Base-by-base conservation (phyloP, 345 rosid genomes). In the Camelina hispida region DNA sequence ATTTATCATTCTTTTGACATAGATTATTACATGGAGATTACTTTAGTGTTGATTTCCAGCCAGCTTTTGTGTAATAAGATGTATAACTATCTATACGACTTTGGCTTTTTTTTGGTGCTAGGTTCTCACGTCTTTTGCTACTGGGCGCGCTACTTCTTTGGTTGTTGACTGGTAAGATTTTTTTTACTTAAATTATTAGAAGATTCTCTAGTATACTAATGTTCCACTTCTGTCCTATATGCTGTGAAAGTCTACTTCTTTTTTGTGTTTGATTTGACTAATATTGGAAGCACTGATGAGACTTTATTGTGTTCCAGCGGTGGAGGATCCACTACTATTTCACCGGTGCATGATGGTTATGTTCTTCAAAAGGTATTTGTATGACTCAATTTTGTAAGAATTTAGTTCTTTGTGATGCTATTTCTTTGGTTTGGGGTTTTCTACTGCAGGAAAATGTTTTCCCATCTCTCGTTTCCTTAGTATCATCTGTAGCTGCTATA, bases 81-180 rank as follows among this genome's bases (percentile, higher is more conserved):
- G 14, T 60, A 71, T 69, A 47, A 71, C 22, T 75, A 54, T 65
- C 68, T 76, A 35, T 67, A 69, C 59, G 66, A 61, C 7, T 81
- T 59, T 38, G 47, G 53, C 9, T 32, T 37, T 71, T 82, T 82
- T 50, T 67, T 40, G 55, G 75, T 84, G 59, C 62, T 84, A 93
- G 98, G 98, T 96, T 73, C 93, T 96, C 75, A 93, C 98, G 15
- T 95, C 99, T 56, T 95, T 95, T 85, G 97, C 99, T 38, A 87
- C 96, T 75, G 99, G 99, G 14, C 99, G 99, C 51, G 91, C 99
- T 18, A 93, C 99, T 59, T 88, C 98, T n/a, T 81, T 96, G 59
- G 99, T 96, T 72, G 98, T 96, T 73, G 99, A 96, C 81, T 78
- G 96, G 96, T 93, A 82, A 52, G 82, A 13, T 50, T 56, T 66